These are phyloP conservation scores for Globisporangium spinosum DNA, from an alignment of 352 stramenopile species.

Conservation along the genomic window DNA sequence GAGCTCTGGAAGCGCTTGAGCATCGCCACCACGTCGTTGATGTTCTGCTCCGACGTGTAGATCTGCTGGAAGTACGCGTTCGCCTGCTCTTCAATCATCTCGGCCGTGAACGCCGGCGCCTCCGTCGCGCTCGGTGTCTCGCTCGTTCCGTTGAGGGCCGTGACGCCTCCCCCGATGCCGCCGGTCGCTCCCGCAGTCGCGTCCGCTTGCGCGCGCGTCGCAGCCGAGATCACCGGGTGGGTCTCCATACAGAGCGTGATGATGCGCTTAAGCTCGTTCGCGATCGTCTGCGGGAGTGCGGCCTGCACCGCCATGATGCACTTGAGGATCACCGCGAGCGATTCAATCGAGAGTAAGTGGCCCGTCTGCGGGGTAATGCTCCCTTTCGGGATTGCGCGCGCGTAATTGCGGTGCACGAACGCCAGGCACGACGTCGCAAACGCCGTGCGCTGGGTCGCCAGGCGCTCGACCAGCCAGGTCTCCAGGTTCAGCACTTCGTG, in stretches of 20 bases:
- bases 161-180: not conserved
- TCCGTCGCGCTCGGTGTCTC: conserved; percentile 3
- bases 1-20: conserved; percentile 98
- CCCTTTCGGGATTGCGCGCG: conserved; percentile 75
- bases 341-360: conserved; percentile 81
- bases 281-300: conserved; percentile 62
- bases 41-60: conserved; percentile 98
- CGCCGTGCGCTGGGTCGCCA: conserved; percentile 73
- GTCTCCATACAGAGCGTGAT: conserved; percentile 81
- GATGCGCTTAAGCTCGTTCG: conserved; percentile 79
- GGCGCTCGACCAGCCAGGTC: conserved; percentile 76
- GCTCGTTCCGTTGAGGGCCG: not conserved
- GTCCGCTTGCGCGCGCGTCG: conserved; percentile 49
- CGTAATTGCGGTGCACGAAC: conserved; percentile 85
- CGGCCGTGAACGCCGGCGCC: conserved; percentile 59
- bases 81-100: conserved; percentile 98
- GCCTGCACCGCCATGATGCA: conserved; percentile 72
- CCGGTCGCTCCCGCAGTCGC: conserved; percentile 1
- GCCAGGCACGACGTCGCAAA: conserved; percentile 83
- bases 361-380: conserved; percentile 77
- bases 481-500: conserved; percentile 83
- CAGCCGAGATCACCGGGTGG: conserved; percentile 73
- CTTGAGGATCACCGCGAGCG: conserved; percentile 81
- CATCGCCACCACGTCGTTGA: conserved; percentile 97
- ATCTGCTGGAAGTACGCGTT: conserved; percentile 99